Evolutionary conservation across 768 basidiomycete genomes (phyloP).

Genomic region (Austroboletus festivus): DNA sequence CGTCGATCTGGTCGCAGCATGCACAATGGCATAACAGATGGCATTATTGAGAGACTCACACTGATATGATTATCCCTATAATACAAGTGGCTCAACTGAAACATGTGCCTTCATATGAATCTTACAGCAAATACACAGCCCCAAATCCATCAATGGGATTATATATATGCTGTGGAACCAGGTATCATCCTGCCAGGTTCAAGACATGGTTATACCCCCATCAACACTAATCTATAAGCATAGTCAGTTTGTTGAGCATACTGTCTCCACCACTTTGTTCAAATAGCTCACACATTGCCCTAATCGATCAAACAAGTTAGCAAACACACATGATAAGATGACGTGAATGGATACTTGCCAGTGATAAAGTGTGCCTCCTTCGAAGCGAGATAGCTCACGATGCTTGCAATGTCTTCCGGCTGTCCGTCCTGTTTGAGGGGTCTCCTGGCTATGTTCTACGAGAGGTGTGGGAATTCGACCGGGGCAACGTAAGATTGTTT

Average conservation of each 20-base stretch:
- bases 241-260: background rate
- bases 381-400: conserved; percentile 37
- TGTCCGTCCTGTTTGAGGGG: conserved; percentile 18
- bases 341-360: conserved; percentile 17
- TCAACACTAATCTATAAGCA: conserved; percentile 17
- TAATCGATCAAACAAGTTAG: conserved; percentile 3
- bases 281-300: conserved; percentile 26
- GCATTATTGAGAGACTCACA: too few relatives aligned
- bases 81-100: too few relatives aligned
- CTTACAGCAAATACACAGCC: too few relatives aligned
- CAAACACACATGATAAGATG: background rate
- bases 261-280: too few relatives aligned
- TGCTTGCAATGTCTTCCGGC: conserved; percentile 34
- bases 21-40: too few relatives aligned
- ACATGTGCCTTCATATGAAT: too few relatives aligned
- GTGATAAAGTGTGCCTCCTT: conserved; percentile 37
- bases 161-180: too few relatives aligned
- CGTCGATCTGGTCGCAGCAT: too few relatives aligned
- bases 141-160: too few relatives aligned
- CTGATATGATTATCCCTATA: too few relatives aligned
- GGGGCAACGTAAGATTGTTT: background rate
- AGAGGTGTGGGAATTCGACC: background rate
- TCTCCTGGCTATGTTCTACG: background rate
- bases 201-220: conserved; percentile 13
- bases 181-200: too few relatives aligned